phyloP scores from a whole-genome alignment of 192 early-diverging fungal genomes.

The Coemansia reversa region DNA sequence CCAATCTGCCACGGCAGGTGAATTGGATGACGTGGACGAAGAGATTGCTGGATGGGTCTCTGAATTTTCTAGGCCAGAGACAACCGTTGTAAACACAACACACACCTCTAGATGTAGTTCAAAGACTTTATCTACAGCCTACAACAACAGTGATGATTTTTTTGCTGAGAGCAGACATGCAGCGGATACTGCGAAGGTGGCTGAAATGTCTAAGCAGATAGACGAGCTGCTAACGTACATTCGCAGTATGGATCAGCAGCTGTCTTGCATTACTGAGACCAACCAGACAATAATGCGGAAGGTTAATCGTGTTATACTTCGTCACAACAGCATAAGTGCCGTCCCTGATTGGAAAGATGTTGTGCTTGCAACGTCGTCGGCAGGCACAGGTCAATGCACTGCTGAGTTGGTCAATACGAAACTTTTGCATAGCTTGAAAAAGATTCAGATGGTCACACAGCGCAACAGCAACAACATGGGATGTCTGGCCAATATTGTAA shows the following conservation, averaged over 20 bases:
- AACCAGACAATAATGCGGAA: background rate
- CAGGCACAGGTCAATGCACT: background rate
- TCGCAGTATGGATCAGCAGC: background rate
- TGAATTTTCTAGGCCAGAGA: background rate
- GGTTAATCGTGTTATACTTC: background rate
- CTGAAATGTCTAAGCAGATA: background rate
- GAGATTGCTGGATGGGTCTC: background rate
- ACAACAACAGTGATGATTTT: background rate
- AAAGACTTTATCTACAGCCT: background rate
- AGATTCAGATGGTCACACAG: too few species aligned
- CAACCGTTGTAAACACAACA: background rate
- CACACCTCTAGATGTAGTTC: background rate
- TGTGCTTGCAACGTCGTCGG: background rate
- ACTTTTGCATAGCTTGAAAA: too few species aligned
- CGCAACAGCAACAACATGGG: too few species aligned
- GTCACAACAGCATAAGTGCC: background rate
- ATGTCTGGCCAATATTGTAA: too few species aligned
- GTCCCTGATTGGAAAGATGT: background rate
- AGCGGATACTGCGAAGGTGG: background rate
- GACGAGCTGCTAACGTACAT: background rate
- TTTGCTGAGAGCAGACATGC: background rate
- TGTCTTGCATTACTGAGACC: background rate
- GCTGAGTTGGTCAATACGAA: background rate
- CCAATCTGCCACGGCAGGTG: background rate
- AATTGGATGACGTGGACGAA: background rate